Evolutionary conservation across 1,139 yeast species (phyloP), one percentile per base, ranked within the genome.

Genomic region (Debaryomyces psychrophilus): DNA sequence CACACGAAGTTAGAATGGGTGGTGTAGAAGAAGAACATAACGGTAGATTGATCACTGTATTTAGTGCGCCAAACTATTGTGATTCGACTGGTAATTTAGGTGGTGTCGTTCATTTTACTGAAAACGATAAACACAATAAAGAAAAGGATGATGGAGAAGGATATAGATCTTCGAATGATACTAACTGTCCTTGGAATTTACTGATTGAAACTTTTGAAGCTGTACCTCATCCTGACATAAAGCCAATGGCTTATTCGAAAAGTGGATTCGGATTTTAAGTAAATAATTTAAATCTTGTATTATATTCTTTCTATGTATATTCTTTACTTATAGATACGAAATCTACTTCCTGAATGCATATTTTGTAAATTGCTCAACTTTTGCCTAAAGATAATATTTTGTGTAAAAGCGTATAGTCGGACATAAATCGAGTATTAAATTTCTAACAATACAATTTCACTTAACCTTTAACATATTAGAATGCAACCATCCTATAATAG

Each of bases 11-110:
- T 6, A 78, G 98, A 60, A 86, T 87, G 87, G 84, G 79, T 6
- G 99, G 99, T 42, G 90, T 86, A 49, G 92, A 90, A 54, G 77
- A 76, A 44, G 98, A 93, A 62, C 99, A 93, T 61, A 77, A 85
- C 50, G 96, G 95, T 8, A 77, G 84, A 57, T 79, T 93, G 44
- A 82, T 90, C 48, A 93, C 99, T 0, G 96, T 93, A 18, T 93
- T 93, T 67, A 85, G 95, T 66, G 99, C 99, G 0, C 99, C 99
- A 34, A 92, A 95, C 66, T 93, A 93, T 67, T 92, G 98, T 69
- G 99, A 95, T 61, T 74, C 86, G 14, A 90, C 90, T 46, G 96
- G 96, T 12, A 93, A 93, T 65, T 67, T 80, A 54, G 99, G 98
- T 44, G 99, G 96, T 8, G 87, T 87, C 47, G 83, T 92, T 45